Conservation (phyloP, 371 early-diverging fungal genomes). For the Globomyces sp. region DNA sequence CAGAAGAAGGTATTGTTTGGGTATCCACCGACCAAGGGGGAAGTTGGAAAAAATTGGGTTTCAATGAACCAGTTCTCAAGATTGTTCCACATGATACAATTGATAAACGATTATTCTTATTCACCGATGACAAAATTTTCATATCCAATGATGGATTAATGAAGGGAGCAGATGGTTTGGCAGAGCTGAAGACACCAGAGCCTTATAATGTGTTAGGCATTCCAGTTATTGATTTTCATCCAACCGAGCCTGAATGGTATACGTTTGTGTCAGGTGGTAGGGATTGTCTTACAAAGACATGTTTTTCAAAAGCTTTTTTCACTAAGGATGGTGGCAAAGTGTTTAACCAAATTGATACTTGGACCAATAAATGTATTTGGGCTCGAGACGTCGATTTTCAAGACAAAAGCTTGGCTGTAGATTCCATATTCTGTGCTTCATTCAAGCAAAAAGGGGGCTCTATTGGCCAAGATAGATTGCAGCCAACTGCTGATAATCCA, state of each 20-base stretch:
- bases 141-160: slow-evolving; percentile 62
- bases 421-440: slow-evolving; percentile 42
- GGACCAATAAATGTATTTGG: slow-evolving; percentile 77
- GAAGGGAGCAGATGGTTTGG: slow-evolving; percentile 40
- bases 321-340: slow-evolving; percentile 67
- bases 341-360: slow-evolving; percentile 65
- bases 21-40: slow-evolving; percentile 38
- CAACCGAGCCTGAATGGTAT: slow-evolving; percentile 71
- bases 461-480: slow-evolving; percentile 31
- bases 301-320: slow-evolving; percentile 71
- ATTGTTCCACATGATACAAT: slow-evolving; percentile 40
- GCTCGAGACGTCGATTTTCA: slow-evolving; percentile 63
- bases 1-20: slow-evolving; percentile 22
- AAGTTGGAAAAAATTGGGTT: slow-evolving; percentile 28
- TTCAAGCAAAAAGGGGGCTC: slow-evolving; percentile 43
- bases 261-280: slow-evolving; percentile 65
- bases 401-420: slow-evolving; percentile 27
- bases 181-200: slow-evolving; percentile 56
- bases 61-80: slow-evolving; percentile 22
- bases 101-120: slow-evolving; percentile 57
- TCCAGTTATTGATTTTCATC: slow-evolving; percentile 77
- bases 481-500: slow-evolving; percentile 39
- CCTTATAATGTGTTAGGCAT: slow-evolving; percentile 60
- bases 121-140: slow-evolving; percentile 57
- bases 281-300: slow-evolving; percentile 43